These are phyloP conservation scores for Pestalotiopsis sp. DNA, from an alignment of 2,329 filamentous ascomycete genomes.

Conservation along the genomic window DNA sequence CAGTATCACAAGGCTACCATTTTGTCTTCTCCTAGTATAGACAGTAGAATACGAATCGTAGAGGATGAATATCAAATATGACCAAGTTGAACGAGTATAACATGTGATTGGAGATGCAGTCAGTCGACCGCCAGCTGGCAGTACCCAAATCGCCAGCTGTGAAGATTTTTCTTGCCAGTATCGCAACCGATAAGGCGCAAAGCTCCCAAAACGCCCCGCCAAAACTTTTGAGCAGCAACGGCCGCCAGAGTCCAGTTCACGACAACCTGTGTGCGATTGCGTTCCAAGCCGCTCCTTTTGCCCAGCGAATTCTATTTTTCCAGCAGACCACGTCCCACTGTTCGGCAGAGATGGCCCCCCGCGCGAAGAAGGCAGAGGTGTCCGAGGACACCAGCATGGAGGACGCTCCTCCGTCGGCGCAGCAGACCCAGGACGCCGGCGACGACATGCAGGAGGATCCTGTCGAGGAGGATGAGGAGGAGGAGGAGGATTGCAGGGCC, in stretches of 20 bases:
- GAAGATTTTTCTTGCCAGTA: neutral
- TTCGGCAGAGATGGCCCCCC: constrained; percentile 13
- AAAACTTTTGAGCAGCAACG: constrained; percentile 12
- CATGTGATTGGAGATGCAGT: neutral
- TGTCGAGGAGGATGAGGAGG: constrained; percentile 18
- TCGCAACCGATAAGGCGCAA: neutral
- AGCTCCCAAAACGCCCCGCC: constrained; percentile 11
- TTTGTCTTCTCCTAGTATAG: no score
- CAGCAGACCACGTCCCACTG: neutral
- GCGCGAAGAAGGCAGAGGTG: constrained; percentile 10
- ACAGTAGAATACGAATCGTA: neutral
- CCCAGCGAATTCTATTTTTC: neutral
- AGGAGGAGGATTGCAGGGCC: constrained; percentile 30
- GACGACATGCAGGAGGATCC: constrained; percentile 32
- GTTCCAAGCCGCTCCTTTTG: neutral
- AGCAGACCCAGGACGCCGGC: constrained; percentile 48
- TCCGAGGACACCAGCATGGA: constrained; percentile 30
- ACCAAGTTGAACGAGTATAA: neutral
- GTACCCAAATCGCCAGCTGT: neutral
- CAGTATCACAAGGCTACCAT: no score
- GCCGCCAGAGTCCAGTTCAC: neutral
- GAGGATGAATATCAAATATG: neutral
- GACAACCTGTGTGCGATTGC: neutral
- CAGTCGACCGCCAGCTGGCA: neutral
- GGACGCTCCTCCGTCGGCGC: constrained; percentile 32